A percentile compares a stretch with the other conserved stretches of the same genome.
These are phyloP conservation scores for Botrytis porri DNA, from an alignment of 2,329 filamentous ascomycete genomes.

Conservation along the genomic window DNA sequence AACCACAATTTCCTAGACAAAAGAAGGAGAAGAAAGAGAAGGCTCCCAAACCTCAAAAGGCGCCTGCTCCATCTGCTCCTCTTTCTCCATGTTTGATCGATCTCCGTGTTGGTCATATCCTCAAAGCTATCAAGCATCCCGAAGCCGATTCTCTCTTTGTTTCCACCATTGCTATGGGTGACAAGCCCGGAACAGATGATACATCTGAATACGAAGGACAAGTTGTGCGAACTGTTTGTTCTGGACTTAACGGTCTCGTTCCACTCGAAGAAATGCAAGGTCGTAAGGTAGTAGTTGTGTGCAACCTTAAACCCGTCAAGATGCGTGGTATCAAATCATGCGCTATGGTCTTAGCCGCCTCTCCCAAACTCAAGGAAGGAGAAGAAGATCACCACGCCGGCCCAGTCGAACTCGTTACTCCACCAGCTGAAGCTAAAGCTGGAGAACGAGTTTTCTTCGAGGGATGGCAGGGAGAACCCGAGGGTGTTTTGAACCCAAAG, in stretches of 20 bases:
- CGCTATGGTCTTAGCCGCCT: constrained; percentile 94
- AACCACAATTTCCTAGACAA: constrained; percentile 47
- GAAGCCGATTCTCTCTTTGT: constrained; percentile 96
- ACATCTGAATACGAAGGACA: constrained; percentile 90
- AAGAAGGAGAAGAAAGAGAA: constrained; percentile 92
- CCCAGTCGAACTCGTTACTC: constrained; percentile 86
- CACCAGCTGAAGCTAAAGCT: constrained; percentile 73
- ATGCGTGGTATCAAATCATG: constrained; percentile 85
- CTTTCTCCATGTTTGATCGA: constrained; percentile 86
- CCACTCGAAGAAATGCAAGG: constrained; percentile 95
- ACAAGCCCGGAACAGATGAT: constrained; percentile 80
- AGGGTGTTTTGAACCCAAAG: constrained; percentile 94
- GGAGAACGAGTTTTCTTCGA: constrained; percentile 92
- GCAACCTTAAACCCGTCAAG: constrained; percentile 98
- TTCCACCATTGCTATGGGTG: constrained; percentile 91
- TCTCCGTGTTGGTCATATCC: constrained; percentile 92
- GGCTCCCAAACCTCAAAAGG: constrained; percentile 70
- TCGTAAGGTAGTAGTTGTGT: constrained; percentile 91
- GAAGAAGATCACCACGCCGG: constrained; percentile 82
- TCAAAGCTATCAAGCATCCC: constrained; percentile 92
- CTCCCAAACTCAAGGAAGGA: constrained; percentile 76
- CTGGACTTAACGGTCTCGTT: constrained; percentile 87
- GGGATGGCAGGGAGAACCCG: constrained; percentile 89
- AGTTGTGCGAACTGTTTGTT: constrained; percentile 92
- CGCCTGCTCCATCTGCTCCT: constrained; percentile 66